Evolutionary conservation across 2,329 filamentous ascomycete genomes (phyloP).

Genomic region (Bretziella fagacearum): DNA sequence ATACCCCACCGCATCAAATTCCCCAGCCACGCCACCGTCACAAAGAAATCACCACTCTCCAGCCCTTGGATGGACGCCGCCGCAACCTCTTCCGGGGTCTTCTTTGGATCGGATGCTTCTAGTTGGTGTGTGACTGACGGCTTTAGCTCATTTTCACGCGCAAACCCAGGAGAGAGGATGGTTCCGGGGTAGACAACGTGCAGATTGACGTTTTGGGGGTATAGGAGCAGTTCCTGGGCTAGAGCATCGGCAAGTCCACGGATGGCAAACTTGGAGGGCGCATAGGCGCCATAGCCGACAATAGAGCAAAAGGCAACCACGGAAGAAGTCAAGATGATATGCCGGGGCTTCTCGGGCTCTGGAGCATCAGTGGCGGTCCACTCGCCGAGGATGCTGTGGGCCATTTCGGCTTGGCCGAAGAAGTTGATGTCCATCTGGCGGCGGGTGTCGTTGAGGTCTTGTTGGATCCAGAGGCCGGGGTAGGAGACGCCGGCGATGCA

Average conservation of each 20-base stretch:
- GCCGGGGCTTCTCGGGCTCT: conserved; percentile 30
- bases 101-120: conserved; percentile 66
- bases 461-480: conserved; percentile 64
- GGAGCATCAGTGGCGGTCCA: conserved; percentile 42
- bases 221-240: conserved; percentile 68
- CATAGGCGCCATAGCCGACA: conserved; percentile 69
- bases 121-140: conserved; percentile 62
- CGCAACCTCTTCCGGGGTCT: conserved; percentile 66
- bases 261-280: conserved; percentile 70
- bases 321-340: conserved; percentile 79
- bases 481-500: conserved; percentile 62
- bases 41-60: conserved; percentile 63
- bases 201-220: conserved; percentile 66
- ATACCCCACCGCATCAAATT: conserved; percentile 49
- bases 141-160: conserved; percentile 61
- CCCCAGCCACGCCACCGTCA: conserved; percentile 60
- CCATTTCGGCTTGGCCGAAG: conserved; percentile 72
- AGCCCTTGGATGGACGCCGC: conserved; percentile 50
- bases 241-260: conserved; percentile 69
- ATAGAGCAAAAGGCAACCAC: conserved; percentile 58
- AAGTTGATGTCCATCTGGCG: conserved; percentile 87
- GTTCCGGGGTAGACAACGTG: conserved; percentile 73
- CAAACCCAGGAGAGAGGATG: conserved; percentile 60
- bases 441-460: conserved; percentile 46
- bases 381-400: conserved; percentile 56